Evolutionary conservation across 768 basidiomycete genomes (phyloP).

Genomic region (Rhizopogon vesiculosus): DNA sequence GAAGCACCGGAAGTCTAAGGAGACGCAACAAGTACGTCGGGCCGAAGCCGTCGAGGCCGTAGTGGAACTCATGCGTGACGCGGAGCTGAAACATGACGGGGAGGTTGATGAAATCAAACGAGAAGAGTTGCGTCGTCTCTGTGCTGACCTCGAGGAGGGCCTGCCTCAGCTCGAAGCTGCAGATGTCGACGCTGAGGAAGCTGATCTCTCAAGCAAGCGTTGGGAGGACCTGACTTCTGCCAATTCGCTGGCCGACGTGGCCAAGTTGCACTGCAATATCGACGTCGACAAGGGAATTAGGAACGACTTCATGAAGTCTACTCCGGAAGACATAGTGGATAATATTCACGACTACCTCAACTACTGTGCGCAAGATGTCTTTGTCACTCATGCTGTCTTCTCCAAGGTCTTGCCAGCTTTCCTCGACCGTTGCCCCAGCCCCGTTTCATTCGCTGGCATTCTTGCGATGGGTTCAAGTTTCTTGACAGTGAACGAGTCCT

Average conservation of each 20-base stretch:
- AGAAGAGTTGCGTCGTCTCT: conserved; percentile 35
- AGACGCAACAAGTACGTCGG: conserved; percentile 46
- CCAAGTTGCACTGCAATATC: conserved; percentile 82
- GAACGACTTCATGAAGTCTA: conserved; percentile 67
- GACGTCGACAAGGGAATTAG: conserved; percentile 74
- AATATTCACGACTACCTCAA: conserved; percentile 69
- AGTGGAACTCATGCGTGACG: conserved; percentile 45
- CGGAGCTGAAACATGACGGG: conserved; percentile 26
- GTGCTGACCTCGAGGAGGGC: conserved; percentile 35
- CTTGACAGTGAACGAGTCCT: conserved; percentile 83
- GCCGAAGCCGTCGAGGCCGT: conserved; percentile 63
- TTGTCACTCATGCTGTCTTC: conserved; percentile 80
- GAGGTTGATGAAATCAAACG: conserved; percentile 36
- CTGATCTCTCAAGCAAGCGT: conserved; percentile 44
- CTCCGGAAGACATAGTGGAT: conserved; percentile 58
- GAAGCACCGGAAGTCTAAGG: conserved; percentile 73
- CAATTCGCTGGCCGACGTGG: conserved; percentile 91
- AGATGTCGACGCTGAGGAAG: conserved; percentile 35
- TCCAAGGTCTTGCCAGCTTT: conserved; percentile 75
- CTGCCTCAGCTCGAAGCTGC: conserved; percentile 31
- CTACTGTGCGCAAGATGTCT: conserved; percentile 86
- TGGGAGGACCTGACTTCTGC: conserved; percentile 95
- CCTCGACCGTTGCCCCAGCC: conserved; percentile 79
- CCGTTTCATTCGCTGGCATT: conserved; percentile 88
- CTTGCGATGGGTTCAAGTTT: conserved; percentile 91